Conservation (phyloP, 139 green algal genomes). For the Chlorella sp. region DNA sequence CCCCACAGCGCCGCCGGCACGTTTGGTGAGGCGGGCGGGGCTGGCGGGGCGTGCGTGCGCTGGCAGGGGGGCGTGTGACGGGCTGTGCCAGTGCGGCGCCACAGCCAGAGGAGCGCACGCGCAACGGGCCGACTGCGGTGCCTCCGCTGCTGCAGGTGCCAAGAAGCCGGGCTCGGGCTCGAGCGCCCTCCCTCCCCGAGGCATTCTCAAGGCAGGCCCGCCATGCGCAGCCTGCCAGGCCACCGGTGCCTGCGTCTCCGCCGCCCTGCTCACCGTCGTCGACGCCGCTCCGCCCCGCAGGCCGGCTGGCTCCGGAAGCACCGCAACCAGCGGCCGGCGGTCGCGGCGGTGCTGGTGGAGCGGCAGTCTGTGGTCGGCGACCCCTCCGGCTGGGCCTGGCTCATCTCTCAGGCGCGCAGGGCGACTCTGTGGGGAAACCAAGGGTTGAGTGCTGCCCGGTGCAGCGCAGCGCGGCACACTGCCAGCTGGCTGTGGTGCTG, state of each 20-base stretch:
- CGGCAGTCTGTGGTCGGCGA: slow-evolving; percentile 40
- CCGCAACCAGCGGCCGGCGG: slow-evolving; percentile 39
- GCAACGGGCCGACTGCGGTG: no score
- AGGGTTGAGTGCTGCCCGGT: no score
- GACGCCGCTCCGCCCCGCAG: slow-evolving; percentile 9
- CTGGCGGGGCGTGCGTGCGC: not conserved
- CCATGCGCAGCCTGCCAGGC: not conserved
- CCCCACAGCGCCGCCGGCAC: slow-evolving; percentile 3
- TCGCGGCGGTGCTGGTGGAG: slow-evolving; percentile 53
- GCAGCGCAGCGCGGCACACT: no score
- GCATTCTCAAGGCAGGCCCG: slow-evolving; percentile 47
- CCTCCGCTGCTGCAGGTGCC: not conserved
- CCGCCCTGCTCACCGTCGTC: not conserved
- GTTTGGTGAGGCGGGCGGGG: not conserved
- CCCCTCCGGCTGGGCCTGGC: slow-evolving; percentile 37
- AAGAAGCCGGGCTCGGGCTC: not conserved
- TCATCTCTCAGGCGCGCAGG: slow-evolving; percentile 2
- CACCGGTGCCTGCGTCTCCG: not conserved
- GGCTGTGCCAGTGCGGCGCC: no score
- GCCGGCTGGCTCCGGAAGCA: slow-evolving; percentile 66
- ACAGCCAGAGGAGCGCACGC: no score
- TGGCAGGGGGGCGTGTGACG: not conserved
- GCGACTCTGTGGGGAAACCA: no score
- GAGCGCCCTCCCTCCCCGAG: not conserved
- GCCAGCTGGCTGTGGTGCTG: no score